Evolutionary conservation across 2,329 filamentous ascomycete genomes (phyloP), one percentile per base, ranked within the genome.

Genomic region (Dissoconium aciculare): DNA sequence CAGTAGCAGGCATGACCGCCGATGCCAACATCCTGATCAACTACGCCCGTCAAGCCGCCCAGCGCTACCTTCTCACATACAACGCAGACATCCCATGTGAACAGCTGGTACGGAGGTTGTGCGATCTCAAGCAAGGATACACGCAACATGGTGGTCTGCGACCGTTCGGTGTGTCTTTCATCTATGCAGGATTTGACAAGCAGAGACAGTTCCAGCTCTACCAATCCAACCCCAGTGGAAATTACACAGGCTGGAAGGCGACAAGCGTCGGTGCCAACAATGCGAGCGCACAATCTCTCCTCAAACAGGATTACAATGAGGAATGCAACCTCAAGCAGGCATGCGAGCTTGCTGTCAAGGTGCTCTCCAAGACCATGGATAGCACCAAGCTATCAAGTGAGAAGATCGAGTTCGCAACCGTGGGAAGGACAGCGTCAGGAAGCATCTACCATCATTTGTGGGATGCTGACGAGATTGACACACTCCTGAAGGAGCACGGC

Each of bases 11-110:
- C 55, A 95, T 98, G 87, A 98, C 85, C 27, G 89, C 89, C 53
- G 89, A 98, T 56, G 89, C 89, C 59, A 98, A 98, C 67, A 98
- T 98, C 60, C 83, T 98, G 57, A 98, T 98, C 74, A 98, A 98
- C 69, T 94, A 91, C 62, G 91, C 89, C 56, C 84, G 89, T 49
- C 83, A 93, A 71, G 80, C 82, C 51, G 89, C 89, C 49, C 89
- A 98, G 65, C 75, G 79, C 54, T 95, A 98, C 64, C 87, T 98
- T 57, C 74, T 93, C 45, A 98, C 87, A 51, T 98, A 98, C 71
- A 93, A 95, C 67, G 85, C 94, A 78, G 89, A 98, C 56, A 98
- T 98, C 43, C 89, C 89, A 36, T 98, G 89, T 66, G 89, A 98
- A 60, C 89, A 98, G 62, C 81, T 98, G 35, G 89, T 98, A 39